These are phyloP conservation scores for Mariannaea sp. DNA, from an alignment of 2,329 filamentous ascomycete genomes.

Conservation along the genomic window DNA sequence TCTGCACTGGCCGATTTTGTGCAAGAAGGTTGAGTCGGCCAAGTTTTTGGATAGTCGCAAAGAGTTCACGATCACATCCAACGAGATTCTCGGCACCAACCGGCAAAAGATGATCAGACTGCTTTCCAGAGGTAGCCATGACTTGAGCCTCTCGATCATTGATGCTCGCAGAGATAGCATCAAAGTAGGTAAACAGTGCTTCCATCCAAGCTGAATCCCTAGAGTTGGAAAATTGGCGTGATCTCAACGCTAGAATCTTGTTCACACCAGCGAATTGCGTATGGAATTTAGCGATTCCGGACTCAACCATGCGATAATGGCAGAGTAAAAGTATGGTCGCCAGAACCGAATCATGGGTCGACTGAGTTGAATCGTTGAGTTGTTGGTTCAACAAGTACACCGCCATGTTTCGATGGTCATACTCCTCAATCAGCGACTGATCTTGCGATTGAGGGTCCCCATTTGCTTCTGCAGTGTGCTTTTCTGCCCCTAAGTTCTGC, in stretches of 20 bases:
- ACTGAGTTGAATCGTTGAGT: conserved; percentile 74
- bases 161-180: conserved; percentile 88
- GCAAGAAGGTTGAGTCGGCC: conserved; percentile 84
- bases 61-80: conserved; percentile 84
- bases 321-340: conserved; percentile 87
- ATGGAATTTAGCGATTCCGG: conserved; percentile 89
- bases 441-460: conserved; percentile 60
- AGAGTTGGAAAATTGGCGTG: conserved; percentile 53
- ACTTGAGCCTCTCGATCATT: conserved; percentile 91
- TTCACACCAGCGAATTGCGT: conserved; percentile 93
- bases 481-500: conserved; percentile 54
- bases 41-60: conserved; percentile 83
- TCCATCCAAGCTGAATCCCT: conserved; percentile 88
- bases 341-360: conserved; percentile 83
- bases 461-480: conserved; percentile 50
- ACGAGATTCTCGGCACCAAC: conserved; percentile 80
- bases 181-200: conserved; percentile 91
- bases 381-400: conserved; percentile 84
- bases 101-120: conserved; percentile 54
- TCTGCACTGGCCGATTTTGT: conserved; percentile 65
- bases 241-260: conserved; percentile 79
- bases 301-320: conserved; percentile 92
- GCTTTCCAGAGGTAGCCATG: too few species aligned
- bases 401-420: conserved; percentile 79
- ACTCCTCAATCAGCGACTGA: conserved; percentile 75